Evolutionary conservation across 352 stramenopile species (phyloP), one percentile per base, ranked within the genome.

Genomic region (Globisporangium polare): DNA sequence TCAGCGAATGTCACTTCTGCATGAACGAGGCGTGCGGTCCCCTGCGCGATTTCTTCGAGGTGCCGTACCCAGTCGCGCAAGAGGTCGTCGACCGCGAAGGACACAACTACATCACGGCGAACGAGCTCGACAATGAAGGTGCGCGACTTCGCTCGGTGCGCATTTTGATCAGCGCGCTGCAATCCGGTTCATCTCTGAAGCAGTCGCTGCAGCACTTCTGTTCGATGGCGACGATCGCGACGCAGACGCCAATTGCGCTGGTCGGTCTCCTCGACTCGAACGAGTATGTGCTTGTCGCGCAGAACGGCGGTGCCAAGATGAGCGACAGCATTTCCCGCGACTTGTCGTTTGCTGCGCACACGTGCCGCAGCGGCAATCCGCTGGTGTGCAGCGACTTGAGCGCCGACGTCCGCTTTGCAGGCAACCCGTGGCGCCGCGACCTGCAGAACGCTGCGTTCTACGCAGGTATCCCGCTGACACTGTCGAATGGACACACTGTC

Each of bases 181-280:
- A 79, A 56, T 68, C 72, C 0, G 64, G 67, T 3, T 62, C 75
- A 0, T 69, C 69, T 18, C 65, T 74, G 41, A 79, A 86, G 67
- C 78, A 80, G 37, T 79, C 75, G 42, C 68, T 89, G 52, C 61
- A 62, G 37, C 81, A 93, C 62, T 74, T 94, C 27, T 89, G 79
- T 65, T 88, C 80, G 52, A 92, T 95, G 79, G 83, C 83, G 52
- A 78, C 83, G 41, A 95, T 91, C 47, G 84, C 83, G 12, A 78
- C 82, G 4, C 70, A 83, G 43, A 90, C 75, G 27, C 71, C 79
- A n/a, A 69, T 89, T n/a, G 82, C 79, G 18, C 51, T 90, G 1
- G 66, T 92, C n/a, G 83, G 80, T 1, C 66, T 95, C 20, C 62
- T 95, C 0, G 78, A 85, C 24, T 63, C 61, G 46, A 74, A 90